These are phyloP conservation scores for Murraya koenigii DNA, from an alignment of 345 rosid species.

Conservation along the genomic window DNA sequence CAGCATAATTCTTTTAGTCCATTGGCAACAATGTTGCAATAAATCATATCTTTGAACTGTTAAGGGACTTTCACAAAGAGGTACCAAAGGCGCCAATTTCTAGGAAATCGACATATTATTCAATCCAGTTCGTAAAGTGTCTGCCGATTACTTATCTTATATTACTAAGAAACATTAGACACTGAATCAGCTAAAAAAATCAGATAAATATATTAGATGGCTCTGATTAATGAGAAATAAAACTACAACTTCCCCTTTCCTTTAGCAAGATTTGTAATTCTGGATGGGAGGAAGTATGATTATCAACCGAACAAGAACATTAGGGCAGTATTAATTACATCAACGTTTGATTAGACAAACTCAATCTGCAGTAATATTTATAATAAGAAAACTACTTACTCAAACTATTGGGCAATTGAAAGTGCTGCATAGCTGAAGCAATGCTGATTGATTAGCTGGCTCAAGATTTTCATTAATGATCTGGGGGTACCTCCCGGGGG, in stretches of 20 bases:
- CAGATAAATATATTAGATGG: background rate
- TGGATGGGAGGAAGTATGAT: background rate
- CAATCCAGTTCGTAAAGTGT: background rate
- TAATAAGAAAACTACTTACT: constrained; percentile 41
- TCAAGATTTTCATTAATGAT: constrained; percentile 71
- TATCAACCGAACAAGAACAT: background rate
- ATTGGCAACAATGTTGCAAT: background rate
- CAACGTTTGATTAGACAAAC: background rate
- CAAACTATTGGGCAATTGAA: constrained; percentile 61
- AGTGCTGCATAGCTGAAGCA: constrained; percentile 63
- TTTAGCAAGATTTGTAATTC: background rate
- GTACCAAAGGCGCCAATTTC: background rate
- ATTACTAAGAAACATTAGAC: background rate
- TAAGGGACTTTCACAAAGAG: background rate
- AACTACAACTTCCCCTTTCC: background rate
- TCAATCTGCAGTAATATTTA: background rate
- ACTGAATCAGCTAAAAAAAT: background rate
- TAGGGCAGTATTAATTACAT: background rate
- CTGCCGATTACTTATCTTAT: background rate
- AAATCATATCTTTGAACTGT: background rate
- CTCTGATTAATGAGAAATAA: background rate
- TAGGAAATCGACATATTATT: background rate
- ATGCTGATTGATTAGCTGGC: constrained; percentile 63
- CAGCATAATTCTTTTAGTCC: background rate
- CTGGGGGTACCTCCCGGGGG: constrained; percentile 78